phyloP scores from a whole-genome alignment of 805 yeast species.

The Pichia californica region DNA sequence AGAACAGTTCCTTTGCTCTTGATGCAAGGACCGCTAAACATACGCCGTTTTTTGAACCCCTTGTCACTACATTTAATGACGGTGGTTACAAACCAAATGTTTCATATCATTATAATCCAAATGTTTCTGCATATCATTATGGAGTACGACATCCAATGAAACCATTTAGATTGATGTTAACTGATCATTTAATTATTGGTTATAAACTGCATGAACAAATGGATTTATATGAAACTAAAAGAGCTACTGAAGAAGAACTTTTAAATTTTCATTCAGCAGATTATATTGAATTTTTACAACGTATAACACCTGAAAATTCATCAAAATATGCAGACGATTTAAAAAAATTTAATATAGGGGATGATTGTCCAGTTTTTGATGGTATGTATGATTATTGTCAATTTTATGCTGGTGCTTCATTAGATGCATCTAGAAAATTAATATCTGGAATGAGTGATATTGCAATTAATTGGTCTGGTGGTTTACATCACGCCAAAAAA shows the following conservation, averaged over 20 bases:
- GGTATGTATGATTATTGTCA: constrained; percentile 89
- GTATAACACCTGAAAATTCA: constrained; percentile 70
- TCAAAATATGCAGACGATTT: constrained; percentile 50
- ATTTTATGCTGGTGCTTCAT: constrained; percentile 86
- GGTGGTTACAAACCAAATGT: constrained; percentile 49
- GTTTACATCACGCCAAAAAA: constrained; percentile 94
- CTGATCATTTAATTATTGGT: constrained; percentile 82
- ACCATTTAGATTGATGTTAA: constrained; percentile 87
- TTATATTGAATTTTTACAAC: constrained; percentile 68
- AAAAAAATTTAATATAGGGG: constrained; percentile 81
- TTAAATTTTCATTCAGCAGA: constrained; percentile 82
- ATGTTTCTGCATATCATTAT: constrained; percentile 75
- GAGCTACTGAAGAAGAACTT: constrained; percentile 78
- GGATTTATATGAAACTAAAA: constrained; percentile 82
- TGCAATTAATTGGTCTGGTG: constrained; percentile 96
- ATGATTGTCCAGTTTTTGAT: constrained; percentile 91
- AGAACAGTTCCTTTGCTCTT: constrained; percentile 21
- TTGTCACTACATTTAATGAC: constrained; percentile 33
- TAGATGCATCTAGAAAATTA: constrained; percentile 85
- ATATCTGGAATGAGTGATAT: constrained; percentile 85
- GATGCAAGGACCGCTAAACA: constrained; percentile 23
- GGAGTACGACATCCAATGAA: constrained; percentile 98
- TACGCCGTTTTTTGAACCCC: constrained; percentile 42
- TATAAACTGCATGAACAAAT: constrained; percentile 82
- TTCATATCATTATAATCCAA: constrained; percentile 83